These are phyloP conservation scores for Tuber aestivum DNA, from an alignment of 495 filamentous ascomycete genomes.

Conservation along the genomic window DNA sequence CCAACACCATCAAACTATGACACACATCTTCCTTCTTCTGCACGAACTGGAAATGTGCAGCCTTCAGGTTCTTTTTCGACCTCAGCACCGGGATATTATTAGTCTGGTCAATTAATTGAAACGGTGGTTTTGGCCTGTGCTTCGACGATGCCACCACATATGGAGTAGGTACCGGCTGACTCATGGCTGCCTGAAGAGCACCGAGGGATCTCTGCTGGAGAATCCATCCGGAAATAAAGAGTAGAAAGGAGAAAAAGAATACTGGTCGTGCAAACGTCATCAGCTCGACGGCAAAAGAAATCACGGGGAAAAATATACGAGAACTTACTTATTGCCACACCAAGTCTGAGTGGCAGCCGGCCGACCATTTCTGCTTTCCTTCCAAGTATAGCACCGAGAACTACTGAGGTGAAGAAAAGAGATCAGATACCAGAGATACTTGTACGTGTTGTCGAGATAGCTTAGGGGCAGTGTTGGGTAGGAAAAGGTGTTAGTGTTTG, in stretches of 20 bases:
- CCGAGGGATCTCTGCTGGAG: slow-evolving; percentile 65
- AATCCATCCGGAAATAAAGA: slow-evolving; percentile 67
- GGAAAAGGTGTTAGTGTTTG: background rate
- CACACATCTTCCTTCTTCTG: slow-evolving; percentile 64
- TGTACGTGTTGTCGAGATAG: background rate
- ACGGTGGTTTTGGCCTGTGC: slow-evolving; percentile 21
- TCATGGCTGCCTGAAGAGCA: slow-evolving; percentile 56
- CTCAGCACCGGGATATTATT: slow-evolving; percentile 17
- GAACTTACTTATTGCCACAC: slow-evolving; percentile 24
- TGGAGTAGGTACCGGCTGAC: slow-evolving; percentile 40
- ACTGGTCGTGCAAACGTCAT: slow-evolving; percentile 32
- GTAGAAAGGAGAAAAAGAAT: slow-evolving; percentile 56
- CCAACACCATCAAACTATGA: slow-evolving; percentile 71
- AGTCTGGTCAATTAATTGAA: slow-evolving; percentile 14
- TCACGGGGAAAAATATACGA: background rate
- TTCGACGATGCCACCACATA: slow-evolving; percentile 9
- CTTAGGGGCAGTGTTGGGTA: background rate
- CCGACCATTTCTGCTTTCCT: slow-evolving; percentile 17
- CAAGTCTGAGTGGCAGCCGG: slow-evolving; percentile 29
- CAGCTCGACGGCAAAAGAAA: background rate
- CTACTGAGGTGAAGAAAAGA: background rate
- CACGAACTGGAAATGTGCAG: slow-evolving; percentile 68
- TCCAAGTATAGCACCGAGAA: background rate
- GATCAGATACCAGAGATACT: background rate
- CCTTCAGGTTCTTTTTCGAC: slow-evolving; percentile 53